A percentile compares a stretch with the other conserved stretches of the same genome.
Evolutionary conservation across 768 basidiomycete genomes (phyloP).

Genomic region (Brasilioporus rufonigricans): DNA sequence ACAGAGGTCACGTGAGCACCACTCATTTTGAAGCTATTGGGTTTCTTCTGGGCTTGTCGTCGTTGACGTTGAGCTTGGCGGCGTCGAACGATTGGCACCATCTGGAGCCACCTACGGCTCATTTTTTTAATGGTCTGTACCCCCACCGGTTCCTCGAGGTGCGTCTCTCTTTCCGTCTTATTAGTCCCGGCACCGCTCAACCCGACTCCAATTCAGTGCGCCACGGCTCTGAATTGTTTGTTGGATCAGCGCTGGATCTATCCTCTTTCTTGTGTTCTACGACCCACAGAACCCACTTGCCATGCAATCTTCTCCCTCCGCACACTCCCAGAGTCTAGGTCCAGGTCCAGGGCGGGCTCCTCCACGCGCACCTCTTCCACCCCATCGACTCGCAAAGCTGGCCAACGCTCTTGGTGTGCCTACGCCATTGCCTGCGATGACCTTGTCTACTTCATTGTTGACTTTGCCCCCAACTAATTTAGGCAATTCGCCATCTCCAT

Average conservation of each 20-base stretch:
- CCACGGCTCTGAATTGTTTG: background rate
- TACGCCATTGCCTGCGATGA: constrained; percentile 61
- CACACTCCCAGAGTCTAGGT: constrained; percentile 9
- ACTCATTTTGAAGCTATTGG: constrained; percentile 12
- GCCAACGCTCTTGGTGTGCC: constrained; percentile 85
- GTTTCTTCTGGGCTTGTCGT: constrained; percentile 13
- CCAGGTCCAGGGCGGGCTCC: constrained; percentile 46
- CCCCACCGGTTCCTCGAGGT: constrained; percentile 10
- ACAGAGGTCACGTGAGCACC: constrained; percentile 18
- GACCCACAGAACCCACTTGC: background rate
- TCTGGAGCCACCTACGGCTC: background rate
- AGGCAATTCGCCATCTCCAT: constrained; percentile 19
- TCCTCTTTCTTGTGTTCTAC: background rate
- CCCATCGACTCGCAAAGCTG: constrained; percentile 75
- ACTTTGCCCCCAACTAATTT: constrained; percentile 11
- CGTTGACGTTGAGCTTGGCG: constrained; percentile 6
- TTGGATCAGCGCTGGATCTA: constrained; percentile 7
- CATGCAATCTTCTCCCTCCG: constrained; percentile 16
- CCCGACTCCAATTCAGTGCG: background rate
- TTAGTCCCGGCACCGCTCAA: background rate
- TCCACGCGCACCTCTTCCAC: constrained; percentile 70
- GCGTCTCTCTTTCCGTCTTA: background rate
- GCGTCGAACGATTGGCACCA: background rate
- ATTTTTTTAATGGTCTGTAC: background rate
- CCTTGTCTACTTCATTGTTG: constrained; percentile 12